Percentiles rank a stretch among this genome's conserved stretches.
Evolutionary conservation across 208 protist species (phyloP).

Genomic region (Trypanosoma melophagium): DNA sequence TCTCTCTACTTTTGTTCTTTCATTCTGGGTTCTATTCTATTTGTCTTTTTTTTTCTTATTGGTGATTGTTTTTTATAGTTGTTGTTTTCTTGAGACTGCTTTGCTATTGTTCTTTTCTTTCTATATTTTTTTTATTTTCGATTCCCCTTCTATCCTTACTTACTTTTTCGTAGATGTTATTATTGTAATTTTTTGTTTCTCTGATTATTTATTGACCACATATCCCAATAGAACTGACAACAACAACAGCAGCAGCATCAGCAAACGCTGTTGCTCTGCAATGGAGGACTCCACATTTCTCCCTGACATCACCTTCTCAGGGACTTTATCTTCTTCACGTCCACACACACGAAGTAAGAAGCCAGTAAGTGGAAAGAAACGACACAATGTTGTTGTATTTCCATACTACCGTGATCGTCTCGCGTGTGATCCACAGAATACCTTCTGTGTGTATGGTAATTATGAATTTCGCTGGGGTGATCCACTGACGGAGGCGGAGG

Average conservation of each 20-base stretch:
- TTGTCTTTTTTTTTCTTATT: background rate
- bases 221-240: too few relatives aligned
- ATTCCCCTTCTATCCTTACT: too few relatives aligned
- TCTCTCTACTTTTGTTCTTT: background rate
- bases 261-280: too few relatives aligned
- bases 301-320: too few relatives aligned
- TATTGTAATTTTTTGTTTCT: conserved; percentile 1
- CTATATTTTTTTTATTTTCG: too few relatives aligned
- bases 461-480: conserved; percentile 54
- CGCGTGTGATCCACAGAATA: conserved; percentile 67
- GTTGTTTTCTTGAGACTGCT: background rate
- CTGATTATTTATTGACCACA: conserved; percentile 11
- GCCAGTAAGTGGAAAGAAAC: background rate
- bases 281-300: too few relatives aligned
- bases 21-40: background rate
- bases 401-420: conserved; percentile 59
- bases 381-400: conserved; percentile 41
- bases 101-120: background rate
- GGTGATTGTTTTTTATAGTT: background rate
- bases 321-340: too few relatives aligned
- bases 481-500: conserved; percentile 36
- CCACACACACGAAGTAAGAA: background rate
- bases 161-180: too few relatives aligned
- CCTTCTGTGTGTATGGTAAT: conserved; percentile 56
- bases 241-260: too few relatives aligned